Base-by-base conservation (phyloP, 2,329 filamentous ascomycete genomes). In the Colletotrichum sp. region DNA sequence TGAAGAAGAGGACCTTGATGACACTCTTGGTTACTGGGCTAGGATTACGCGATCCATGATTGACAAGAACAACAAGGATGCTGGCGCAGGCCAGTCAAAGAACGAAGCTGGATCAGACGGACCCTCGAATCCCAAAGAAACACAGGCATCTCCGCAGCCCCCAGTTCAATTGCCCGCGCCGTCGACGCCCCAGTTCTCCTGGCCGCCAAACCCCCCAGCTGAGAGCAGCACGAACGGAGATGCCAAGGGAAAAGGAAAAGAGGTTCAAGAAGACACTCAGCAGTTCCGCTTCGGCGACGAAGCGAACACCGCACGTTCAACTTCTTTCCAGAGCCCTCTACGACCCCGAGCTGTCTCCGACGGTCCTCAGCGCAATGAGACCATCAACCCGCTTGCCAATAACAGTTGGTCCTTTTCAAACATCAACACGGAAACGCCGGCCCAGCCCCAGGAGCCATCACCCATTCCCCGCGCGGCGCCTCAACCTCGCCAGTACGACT, bases 331-430 rank as follows among this genome's bases (percentile, higher is more conserved):
- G 34, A 77, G 76, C 60, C 77, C 79, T 8, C 71, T 80, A 22
- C 84, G 91, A 48, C 90, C 89, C 22, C 86, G 92, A 59, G 87
- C 92, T 32, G 85, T 88, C 66, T 93, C 92, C 1, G 92, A 93
- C 79, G 91, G 91, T 0, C 90, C 90, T 6, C 85, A 85, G 59
- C 80, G 82, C 8, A 84, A 84, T 6, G 83, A 86, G 10, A 82
- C 83, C 4, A 84, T 88, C 69, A 89, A 91, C 67, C 89, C 89
- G 1, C 81, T 93, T 18, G 91, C 88, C 2, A 91, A 91, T 80
- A 92, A 92, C 77, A 93, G 85, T 78, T 93, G 92, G 92, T 88
- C 88, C 0, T 93, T 93, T 78, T 84, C 86, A 6, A 84, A 83
- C 28, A 77, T 90, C 9, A 82, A 84, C 24, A 67, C 79, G 13